These are phyloP conservation scores for Calcarisporium arbuscula DNA, from an alignment of 2,329 filamentous ascomycete genomes.

Conservation along the genomic window DNA sequence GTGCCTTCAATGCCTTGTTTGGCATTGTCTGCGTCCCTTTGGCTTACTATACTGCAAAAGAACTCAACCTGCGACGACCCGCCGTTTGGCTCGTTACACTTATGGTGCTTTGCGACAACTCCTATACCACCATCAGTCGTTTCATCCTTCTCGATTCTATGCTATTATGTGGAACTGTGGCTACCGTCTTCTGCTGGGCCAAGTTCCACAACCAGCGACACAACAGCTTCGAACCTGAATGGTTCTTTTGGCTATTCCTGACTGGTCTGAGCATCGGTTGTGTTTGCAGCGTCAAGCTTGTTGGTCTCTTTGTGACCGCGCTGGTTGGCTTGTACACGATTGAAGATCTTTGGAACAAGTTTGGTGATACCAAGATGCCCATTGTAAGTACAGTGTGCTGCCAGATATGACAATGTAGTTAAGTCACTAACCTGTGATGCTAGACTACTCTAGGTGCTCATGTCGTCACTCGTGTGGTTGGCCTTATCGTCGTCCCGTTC, in stretches of 20 bases:
- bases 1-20: constrained; percentile 92
- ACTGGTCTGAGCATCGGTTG: constrained; percentile 95
- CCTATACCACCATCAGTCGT: constrained; percentile 96
- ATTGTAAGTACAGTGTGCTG: constrained; percentile 46
- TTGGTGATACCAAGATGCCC: constrained; percentile 88
- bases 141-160: constrained; percentile 99
- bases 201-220: constrained; percentile 88
- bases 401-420: background rate
- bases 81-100: constrained; percentile 92
- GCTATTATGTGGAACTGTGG: constrained; percentile 97
- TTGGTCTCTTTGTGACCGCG: constrained; percentile 91
- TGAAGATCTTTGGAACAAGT: constrained; percentile 97
- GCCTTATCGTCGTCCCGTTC: constrained; percentile 82
- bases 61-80: constrained; percentile 77
- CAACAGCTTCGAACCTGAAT: constrained; percentile 81
- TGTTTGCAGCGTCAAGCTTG: constrained; percentile 97
- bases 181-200: constrained; percentile 93
- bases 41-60: constrained; percentile 90
- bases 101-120: constrained; percentile 98
- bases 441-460: constrained; percentile 66
- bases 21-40: constrained; percentile 87
- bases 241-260: constrained; percentile 91
- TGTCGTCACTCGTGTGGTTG: constrained; percentile 70
- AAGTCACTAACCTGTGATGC: background rate
- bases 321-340: constrained; percentile 92